A percentile compares a stretch with the other conserved stretches of the same genome.
phyloP scores from a whole-genome alignment of 441 rosid genomes.

The Adansonia grandidieri region DNA sequence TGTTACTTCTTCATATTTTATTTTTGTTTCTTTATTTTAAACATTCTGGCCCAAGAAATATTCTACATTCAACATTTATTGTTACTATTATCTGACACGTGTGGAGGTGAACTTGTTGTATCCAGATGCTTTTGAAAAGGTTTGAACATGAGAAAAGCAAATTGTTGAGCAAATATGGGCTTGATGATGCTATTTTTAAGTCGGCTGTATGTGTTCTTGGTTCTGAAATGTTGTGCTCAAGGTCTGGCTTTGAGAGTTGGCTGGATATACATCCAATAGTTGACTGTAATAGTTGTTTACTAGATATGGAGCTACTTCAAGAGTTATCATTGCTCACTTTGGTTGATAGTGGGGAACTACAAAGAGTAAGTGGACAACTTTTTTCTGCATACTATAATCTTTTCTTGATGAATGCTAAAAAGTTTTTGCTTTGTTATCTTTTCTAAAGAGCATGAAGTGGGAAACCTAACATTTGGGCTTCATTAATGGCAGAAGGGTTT shows the following conservation, averaged over 20 bases:
- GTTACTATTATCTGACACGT: constrained; percentile 24
- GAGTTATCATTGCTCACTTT: constrained; percentile 51
- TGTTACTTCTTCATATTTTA: constrained; percentile 31
- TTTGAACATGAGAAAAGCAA: constrained; percentile 61
- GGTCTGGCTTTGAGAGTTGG: constrained; percentile 64
- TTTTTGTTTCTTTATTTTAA: constrained; percentile 12
- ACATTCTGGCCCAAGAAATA: neutral
- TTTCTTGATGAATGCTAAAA: neutral
- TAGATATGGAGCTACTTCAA: constrained; percentile 74
- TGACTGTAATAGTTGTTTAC: constrained; percentile 68
- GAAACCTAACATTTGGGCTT: constrained; percentile 7
- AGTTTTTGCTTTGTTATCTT: neutral
- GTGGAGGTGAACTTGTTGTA: constrained; percentile 29
- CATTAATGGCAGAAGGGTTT: constrained; percentile 51
- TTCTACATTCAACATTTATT: constrained; percentile 6
- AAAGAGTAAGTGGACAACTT: constrained; percentile 47
- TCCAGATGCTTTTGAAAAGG: constrained; percentile 73
- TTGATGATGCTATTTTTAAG: constrained; percentile 36
- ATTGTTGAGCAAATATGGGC: constrained; percentile 42
- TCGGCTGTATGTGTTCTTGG: constrained; percentile 52
- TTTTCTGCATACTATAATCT: neutral
- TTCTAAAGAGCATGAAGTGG: neutral
- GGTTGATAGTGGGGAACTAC: constrained; percentile 43
- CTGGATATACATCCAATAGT: constrained; percentile 52
- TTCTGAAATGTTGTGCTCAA: constrained; percentile 59